Percentiles rank a stretch among this genome's conserved stretches.
Evolutionary conservation across 139 green algal species (phyloP).

Genomic region (Micromonas commoda): DNA sequence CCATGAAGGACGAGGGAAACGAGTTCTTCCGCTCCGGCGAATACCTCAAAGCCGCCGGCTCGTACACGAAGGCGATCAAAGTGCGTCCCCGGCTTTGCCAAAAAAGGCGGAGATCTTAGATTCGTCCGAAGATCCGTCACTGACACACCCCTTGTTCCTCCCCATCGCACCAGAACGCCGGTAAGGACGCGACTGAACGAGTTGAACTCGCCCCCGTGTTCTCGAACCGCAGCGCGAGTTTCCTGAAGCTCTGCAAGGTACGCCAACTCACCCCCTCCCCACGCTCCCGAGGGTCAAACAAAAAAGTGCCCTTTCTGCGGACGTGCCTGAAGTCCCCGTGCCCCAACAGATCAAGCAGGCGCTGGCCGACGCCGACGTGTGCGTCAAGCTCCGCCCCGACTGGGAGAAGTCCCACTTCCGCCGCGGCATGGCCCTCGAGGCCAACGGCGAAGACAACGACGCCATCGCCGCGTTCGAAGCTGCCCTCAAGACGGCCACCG

Average conservation of each 20-base stretch:
- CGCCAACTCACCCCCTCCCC: not conserved
- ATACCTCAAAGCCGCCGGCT: slow-evolving; percentile 52
- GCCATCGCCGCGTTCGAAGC: not conserved
- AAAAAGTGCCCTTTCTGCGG: too few species aligned
- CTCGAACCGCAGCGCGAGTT: slow-evolving; percentile 80
- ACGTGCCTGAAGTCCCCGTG: too few species aligned
- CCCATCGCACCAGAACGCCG: slow-evolving; percentile 36
- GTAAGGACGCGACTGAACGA: slow-evolving; percentile 63
- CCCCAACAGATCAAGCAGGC: slow-evolving; percentile 61
- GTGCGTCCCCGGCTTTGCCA: slow-evolving; percentile 19
- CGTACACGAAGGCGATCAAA: slow-evolving; percentile 85
- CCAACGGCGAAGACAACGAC: not conserved
- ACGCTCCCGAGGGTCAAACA: too few species aligned
- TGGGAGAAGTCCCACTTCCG: slow-evolving; percentile 66
- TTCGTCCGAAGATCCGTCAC: too few species aligned
- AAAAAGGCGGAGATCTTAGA: too few species aligned
- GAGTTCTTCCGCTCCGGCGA: not conserved
- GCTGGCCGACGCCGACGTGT: slow-evolving; percentile 67
- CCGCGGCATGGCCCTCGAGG: not conserved
- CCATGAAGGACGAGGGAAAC: slow-evolving; percentile 1
- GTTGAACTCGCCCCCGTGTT: slow-evolving; percentile 45
- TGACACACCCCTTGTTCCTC: too few species aligned
- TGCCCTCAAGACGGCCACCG: not conserved
- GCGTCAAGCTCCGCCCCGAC: slow-evolving; percentile 63
- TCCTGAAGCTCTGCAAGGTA: slow-evolving; percentile 86